A percentile compares a stretch with the other conserved stretches of the same genome.
These are phyloP conservation scores for Lentinula edodes DNA, from an alignment of 768 basidiomycete genomes.

Conservation along the genomic window DNA sequence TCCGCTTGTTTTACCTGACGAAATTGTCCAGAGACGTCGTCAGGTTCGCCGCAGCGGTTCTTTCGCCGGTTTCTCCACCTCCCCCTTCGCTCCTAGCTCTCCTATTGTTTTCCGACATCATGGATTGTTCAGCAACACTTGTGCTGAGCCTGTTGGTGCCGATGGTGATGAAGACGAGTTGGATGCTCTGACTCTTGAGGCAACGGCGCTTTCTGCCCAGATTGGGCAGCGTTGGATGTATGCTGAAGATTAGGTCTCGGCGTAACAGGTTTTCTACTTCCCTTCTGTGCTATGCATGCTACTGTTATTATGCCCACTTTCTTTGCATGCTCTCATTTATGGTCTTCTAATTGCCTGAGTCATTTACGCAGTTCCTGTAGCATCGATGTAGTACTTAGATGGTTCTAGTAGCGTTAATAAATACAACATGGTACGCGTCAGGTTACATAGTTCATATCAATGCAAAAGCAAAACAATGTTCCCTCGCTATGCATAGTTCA, in stretches of 20 bases:
- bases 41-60: background rate
- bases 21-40: background rate
- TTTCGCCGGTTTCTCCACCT: background rate
- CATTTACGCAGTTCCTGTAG: background rate
- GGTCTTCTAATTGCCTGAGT: background rate
- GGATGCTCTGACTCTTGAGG: background rate
- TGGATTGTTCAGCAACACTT: background rate
- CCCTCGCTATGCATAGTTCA: no score
- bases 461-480: no score
- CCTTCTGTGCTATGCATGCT: no score
- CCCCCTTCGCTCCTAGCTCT: background rate
- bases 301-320: no score
- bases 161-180: background rate
- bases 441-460: no score
- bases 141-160: no score
- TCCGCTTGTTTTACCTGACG: background rate
- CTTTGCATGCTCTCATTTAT: background rate
- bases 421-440: no score
- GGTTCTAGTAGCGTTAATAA: background rate
- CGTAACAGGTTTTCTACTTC: no score
- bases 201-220: background rate
- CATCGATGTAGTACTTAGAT: background rate
- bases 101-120: background rate
- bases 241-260: background rate
- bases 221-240: background rate